Conservation (phyloP, 257 asterid genomes). For the Lycium ferocissimum region DNA sequence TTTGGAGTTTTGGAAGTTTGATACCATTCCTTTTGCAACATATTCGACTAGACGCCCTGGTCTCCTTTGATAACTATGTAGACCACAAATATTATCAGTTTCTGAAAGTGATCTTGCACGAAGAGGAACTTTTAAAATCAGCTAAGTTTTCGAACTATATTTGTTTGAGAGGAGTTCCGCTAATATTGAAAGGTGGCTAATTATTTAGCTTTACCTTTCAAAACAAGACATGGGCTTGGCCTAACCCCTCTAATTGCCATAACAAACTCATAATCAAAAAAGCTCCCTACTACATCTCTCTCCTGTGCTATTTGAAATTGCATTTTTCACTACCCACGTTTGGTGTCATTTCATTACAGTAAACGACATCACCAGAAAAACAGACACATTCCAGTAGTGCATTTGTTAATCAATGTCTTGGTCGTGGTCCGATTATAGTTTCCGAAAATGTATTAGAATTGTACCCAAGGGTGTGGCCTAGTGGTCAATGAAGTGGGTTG, state of each 20-base stretch:
- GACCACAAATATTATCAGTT: neutral
- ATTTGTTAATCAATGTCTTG: neutral
- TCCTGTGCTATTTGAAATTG: neutral
- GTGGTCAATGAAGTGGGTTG: too few species aligned
- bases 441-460: neutral
- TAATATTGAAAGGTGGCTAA: neutral
- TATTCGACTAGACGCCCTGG: neutral
- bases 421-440: neutral
- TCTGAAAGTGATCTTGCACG: neutral
- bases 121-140: neutral
- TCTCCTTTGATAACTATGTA: neutral
- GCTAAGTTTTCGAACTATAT: neutral
- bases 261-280: conserved; percentile 4
- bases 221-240: neutral
- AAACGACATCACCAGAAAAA: neutral
- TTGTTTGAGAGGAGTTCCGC: neutral
- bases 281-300: neutral
- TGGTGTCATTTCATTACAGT: neutral
- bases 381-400: neutral
- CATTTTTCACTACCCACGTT: neutral
- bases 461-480: too few species aligned
- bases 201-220: neutral
- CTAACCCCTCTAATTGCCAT: neutral
- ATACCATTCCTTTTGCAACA: conserved; percentile 8
- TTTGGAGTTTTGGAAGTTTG: neutral